Evolutionary conservation across 371 early-diverging fungal species (phyloP).

Genomic region (Mortierella sp.): DNA sequence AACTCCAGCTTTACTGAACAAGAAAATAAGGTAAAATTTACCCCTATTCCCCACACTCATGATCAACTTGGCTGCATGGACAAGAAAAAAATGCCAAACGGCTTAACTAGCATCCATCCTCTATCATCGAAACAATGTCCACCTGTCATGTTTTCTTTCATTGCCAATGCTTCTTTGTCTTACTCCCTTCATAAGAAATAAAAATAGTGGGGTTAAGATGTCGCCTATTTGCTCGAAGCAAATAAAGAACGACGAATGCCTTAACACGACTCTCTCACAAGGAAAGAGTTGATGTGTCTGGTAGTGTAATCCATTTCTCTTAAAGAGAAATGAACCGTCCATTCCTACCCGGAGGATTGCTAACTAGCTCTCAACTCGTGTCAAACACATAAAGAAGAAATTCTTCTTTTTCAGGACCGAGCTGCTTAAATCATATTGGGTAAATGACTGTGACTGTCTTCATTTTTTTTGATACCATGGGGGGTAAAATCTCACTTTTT

Average conservation of each 20-base stretch:
- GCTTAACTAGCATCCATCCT: background rate
- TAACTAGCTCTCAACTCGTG: conserved; percentile 61
- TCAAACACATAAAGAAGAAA: conserved; percentile 38
- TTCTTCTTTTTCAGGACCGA: background rate
- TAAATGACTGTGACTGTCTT: conserved; percentile 16
- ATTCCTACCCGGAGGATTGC: conserved; percentile 61
- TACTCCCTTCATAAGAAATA: background rate
- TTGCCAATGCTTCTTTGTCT: background rate
- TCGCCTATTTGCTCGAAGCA: conserved; percentile 44
- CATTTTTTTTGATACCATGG: background rate
- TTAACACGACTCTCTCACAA: conserved; percentile 45
- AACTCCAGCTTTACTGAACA: background rate
- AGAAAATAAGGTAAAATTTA: background rate
- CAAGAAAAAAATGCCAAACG: background rate
- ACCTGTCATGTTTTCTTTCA: background rate
- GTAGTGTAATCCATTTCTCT: conserved; percentile 33
- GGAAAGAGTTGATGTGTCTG: conserved; percentile 44
- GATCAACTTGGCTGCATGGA: background rate
- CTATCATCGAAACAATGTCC: background rate
- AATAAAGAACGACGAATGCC: conserved; percentile 52
- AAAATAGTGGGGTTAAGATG: conserved; percentile 38
- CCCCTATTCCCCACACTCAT: conserved; percentile 16
- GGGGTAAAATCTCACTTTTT: background rate
- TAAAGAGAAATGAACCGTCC: conserved; percentile 40
- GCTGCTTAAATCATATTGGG: no score